These are phyloP conservation scores for Lotus japonicus DNA, from an alignment of 306 rosid genomes.

Conservation along the genomic window DNA sequence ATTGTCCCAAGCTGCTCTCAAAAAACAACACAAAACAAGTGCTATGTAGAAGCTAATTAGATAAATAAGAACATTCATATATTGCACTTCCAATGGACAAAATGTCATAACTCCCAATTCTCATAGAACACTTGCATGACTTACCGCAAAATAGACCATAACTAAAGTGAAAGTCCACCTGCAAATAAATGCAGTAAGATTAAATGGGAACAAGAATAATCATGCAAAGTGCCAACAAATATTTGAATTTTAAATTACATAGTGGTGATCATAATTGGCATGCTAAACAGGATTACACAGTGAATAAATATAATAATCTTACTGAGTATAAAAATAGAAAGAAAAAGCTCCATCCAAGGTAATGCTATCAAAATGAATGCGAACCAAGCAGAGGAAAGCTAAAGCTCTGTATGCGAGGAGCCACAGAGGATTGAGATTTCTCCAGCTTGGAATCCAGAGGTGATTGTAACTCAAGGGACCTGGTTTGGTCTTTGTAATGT, in stretches of 20 bases:
- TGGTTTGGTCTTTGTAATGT: conserved; percentile 18
- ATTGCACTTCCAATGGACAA: not conserved
- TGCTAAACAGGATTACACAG: not conserved
- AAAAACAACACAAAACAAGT: not conserved
- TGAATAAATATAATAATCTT: conserved; percentile 14
- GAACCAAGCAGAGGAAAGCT: conserved; percentile 31
- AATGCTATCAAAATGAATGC: conserved; percentile 18
- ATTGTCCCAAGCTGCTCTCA: conserved; percentile 49
- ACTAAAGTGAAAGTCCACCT: conserved; percentile 87
- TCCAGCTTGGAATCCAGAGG: conserved; percentile 32
- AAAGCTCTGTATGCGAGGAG: conserved; percentile 24
- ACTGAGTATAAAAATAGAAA: conserved; percentile 38
- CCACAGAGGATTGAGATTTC: conserved; percentile 30
- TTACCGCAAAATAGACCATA: conserved; percentile 62
- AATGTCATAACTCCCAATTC: too few relatives aligned
- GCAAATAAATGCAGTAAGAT: conserved; percentile 26
- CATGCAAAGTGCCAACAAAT: not conserved
- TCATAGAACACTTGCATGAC: conserved; percentile 13
- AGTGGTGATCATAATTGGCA: not conserved
- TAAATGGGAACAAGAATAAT: not conserved
- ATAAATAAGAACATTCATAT: not conserved
- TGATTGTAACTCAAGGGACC: conserved; percentile 21
- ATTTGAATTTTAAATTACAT: not conserved
- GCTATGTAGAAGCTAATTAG: not conserved
- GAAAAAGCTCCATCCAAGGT: conserved; percentile 14